These are phyloP conservation scores for Oryza meyeriana DNA, from an alignment of 176 grass and related monocot genomes.

Conservation along the genomic window DNA sequence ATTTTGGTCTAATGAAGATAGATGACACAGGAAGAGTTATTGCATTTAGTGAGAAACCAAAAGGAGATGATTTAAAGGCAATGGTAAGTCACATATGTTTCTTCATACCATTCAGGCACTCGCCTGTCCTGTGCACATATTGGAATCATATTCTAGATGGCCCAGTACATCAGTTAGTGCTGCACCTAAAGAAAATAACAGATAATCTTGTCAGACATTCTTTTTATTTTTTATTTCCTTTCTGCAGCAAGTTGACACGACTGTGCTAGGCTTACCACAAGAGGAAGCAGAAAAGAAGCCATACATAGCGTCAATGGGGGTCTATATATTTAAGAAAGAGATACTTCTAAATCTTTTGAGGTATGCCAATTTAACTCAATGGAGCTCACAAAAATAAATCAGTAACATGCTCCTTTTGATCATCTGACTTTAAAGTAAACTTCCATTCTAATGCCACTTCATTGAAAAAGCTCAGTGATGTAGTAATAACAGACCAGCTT, in stretches of 20 bases:
- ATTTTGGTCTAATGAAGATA: slow-evolving; percentile 96
- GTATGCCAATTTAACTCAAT: slow-evolving; percentile 47
- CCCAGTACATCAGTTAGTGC: not conserved
- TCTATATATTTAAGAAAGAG: slow-evolving; percentile 89
- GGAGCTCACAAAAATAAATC: not conserved
- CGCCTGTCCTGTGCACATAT: not conserved
- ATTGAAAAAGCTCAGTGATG: not conserved
- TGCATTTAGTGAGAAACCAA: slow-evolving; percentile 93
- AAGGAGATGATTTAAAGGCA: slow-evolving; percentile 72
- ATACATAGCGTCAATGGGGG: slow-evolving; percentile 93
- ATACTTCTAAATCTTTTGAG: slow-evolving; percentile 92
- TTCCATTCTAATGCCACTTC: not conserved
- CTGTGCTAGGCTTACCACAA: slow-evolving; percentile 62
- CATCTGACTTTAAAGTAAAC: not conserved
- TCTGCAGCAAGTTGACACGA: slow-evolving; percentile 83
- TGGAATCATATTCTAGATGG: not conserved
- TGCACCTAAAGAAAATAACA: not conserved
- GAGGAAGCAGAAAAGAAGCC: slow-evolving; percentile 82
- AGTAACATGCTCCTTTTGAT: not conserved
- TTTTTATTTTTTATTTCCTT: not conserved
- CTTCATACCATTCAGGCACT: not conserved
- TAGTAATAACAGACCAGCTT: not conserved
- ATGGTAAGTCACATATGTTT: slow-evolving; percentile 55
- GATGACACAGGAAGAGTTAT: slow-evolving; percentile 64
- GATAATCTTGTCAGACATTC: not conserved